Evolutionary conservation across 495 filamentous ascomycete species (phyloP), one percentile per base, ranked within the genome.

Genomic region (Hyphodiscus hymeniophilus): DNA sequence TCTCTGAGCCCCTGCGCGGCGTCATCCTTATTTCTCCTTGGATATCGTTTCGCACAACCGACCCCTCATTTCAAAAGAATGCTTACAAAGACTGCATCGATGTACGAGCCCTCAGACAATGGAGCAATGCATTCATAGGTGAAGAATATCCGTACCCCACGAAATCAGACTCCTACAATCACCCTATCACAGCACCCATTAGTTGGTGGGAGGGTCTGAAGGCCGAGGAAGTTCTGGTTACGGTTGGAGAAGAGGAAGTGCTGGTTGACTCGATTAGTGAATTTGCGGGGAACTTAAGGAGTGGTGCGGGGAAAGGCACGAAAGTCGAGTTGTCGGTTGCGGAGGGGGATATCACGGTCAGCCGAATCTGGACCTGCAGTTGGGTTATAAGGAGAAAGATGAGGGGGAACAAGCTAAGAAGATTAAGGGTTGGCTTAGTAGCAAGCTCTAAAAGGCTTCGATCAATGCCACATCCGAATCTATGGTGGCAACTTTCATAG

Each of bases 241-340:
- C 71, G 40, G 76, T 65, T 15, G 81, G 81, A 7, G 62, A 55
- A 1, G 69, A 72, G 51, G 81, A 85, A 67, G 58, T 80, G 13
- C 52, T 84, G 39, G 54, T 79, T 26, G 77, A 79, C 58, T 62
- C 64, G 22, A 79, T 83, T 57, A 61, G 67, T 48, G 63, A 53
- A 30, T 69, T 80, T 62, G 69, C 54, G 42, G 61, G 66, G 51
- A 71, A 33, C n/a, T 28, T 57, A 21, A 38, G 45, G 33, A 58
- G 52, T 15, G 60, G 51, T 11, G 55, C 59, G 34, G 56, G 42
- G 31, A 42, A 52, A n/a, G 46, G 52, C 4, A 43, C 38, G 21
- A 56, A 48, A 22, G 48, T 57, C 8, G 55, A 61, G 52, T 32
- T 56, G 10, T 35, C 60, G 3, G 48, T 59, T 10, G 51, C 47